These are phyloP conservation scores for Eucalyptus lansdowneana DNA, from an alignment of 345 rosid genomes.

Conservation along the genomic window DNA sequence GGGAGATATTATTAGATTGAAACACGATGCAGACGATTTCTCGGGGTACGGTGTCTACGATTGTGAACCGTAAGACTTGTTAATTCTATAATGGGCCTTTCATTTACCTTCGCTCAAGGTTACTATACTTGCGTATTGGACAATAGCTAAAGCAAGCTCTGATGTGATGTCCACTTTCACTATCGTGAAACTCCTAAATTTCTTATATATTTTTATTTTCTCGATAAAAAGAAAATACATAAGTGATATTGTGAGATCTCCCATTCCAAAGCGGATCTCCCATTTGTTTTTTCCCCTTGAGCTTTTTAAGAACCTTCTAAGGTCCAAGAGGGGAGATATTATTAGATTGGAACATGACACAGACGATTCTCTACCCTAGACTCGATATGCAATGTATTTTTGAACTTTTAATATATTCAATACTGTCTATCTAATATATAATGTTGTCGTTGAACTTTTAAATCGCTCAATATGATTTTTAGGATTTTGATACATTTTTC, in stretches of 20 bases:
- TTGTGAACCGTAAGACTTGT: rapidly evolving
- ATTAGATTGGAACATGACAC: too few species aligned
- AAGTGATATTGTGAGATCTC: rapidly evolving
- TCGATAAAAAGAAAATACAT: too few species aligned
- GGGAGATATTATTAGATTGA: background rate
- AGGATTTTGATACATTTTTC: too few species aligned
- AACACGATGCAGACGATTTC: rapidly evolving
- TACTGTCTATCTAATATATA: rapidly evolving
- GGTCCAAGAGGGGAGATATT: rapidly evolving
- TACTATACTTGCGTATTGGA: rapidly evolving
- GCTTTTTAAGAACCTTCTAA: rapidly evolving
- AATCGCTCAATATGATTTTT: rapidly evolving
- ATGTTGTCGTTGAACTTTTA: too few species aligned
- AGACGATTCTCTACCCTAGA: too few species aligned
- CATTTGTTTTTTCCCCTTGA: rapidly evolving
- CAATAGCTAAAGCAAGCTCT: rapidly evolving
- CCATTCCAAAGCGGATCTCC: rapidly evolving
- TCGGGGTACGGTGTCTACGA: rapidly evolving
- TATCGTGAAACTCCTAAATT: rapidly evolving
- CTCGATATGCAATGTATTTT: rapidly evolving
- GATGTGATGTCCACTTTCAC: rapidly evolving
- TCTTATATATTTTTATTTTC: rapidly evolving
- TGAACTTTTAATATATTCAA: too few species aligned
- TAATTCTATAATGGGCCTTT: rapidly evolving
- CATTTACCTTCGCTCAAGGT: rapidly evolving